Conservation (phyloP, 345 rosid species). For the Linum trigynum region DNA sequence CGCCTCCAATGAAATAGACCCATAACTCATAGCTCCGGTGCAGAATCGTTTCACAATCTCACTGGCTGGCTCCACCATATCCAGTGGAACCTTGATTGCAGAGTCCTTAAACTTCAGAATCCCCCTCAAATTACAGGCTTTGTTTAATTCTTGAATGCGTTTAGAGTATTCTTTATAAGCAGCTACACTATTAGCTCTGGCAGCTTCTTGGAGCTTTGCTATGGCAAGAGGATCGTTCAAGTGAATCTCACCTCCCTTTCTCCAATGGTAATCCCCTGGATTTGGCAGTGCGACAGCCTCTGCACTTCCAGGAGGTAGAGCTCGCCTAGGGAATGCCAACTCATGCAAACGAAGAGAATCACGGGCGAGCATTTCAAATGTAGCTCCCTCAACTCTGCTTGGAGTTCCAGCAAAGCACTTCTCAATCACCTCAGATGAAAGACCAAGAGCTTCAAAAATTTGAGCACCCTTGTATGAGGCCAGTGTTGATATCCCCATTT, state of each 20-base stretch:
- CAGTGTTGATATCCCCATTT: constrained; percentile 97
- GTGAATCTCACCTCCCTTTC: constrained; percentile 95
- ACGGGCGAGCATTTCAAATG: constrained; percentile 92
- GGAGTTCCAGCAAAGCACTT: constrained; percentile 99
- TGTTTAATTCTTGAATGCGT: constrained; percentile 83
- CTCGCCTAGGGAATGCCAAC: constrained; percentile 72
- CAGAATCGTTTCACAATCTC: constrained; percentile 97
- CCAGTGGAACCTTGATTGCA: constrained; percentile 54
- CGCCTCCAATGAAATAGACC: constrained; percentile 95
- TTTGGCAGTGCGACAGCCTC: constrained; percentile 86
- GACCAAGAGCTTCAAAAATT: constrained; percentile 96
- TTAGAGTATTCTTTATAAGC: constrained; percentile 93
- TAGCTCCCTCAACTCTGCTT: constrained; percentile 97
- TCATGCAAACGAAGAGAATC: constrained; percentile 83
- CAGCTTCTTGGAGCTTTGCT: constrained; percentile 91
- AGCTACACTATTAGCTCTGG: constrained; percentile 78
- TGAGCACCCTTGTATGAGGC: constrained; percentile 99
- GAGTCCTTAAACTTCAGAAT: constrained; percentile 73
- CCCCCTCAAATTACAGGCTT: constrained; percentile 86
- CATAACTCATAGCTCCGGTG: constrained; percentile 99
- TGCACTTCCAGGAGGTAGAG: constrained; percentile 84
- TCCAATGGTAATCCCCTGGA: constrained; percentile 98
- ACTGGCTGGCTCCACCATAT: constrained; percentile 90
- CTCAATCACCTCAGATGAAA: constrained; percentile 89
- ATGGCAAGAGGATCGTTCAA: constrained; percentile 97